Evolutionary conservation across 768 basidiomycete genomes (phyloP).

Genomic region (button mushroom (Agaricus bisporus)): DNA sequence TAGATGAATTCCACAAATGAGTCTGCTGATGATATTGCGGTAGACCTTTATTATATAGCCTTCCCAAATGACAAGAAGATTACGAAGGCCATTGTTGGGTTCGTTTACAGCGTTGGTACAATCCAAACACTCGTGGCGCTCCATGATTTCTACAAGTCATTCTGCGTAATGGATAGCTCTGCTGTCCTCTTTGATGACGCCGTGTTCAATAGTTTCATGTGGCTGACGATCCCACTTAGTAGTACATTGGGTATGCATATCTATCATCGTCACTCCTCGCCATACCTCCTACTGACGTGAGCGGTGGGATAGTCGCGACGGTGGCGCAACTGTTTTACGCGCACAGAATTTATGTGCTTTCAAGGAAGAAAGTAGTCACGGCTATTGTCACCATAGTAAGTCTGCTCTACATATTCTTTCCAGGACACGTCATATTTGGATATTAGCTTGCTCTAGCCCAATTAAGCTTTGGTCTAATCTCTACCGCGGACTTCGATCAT

Average conservation of each 20-base stretch:
- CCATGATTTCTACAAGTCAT: neutral
- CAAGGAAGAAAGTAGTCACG: neutral
- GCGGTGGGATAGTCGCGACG: neutral
- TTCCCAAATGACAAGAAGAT: conserved; percentile 2
- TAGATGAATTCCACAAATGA: neutral
- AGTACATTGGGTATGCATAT: neutral
- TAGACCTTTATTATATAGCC: conserved; percentile 7
- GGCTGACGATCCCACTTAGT: neutral
- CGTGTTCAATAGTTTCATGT: neutral
- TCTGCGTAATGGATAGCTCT: neutral
- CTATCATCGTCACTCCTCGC: neutral
- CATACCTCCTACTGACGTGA: too few species aligned
- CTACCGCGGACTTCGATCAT: neutral
- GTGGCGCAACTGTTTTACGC: neutral
- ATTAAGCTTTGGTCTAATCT: neutral
- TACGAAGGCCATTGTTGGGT: neutral
- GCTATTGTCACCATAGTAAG: neutral
- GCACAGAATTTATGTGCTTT: neutral
- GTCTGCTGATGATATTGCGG: neutral
- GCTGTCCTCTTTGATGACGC: neutral
- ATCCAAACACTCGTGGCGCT: neutral
- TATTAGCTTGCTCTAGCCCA: neutral
- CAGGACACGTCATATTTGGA: neutral
- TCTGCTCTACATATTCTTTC: neutral
- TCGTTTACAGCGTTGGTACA: neutral